Evolutionary conservation across 2,329 filamentous ascomycete genomes (phyloP).

Genomic region (Daldinia sp.): DNA sequence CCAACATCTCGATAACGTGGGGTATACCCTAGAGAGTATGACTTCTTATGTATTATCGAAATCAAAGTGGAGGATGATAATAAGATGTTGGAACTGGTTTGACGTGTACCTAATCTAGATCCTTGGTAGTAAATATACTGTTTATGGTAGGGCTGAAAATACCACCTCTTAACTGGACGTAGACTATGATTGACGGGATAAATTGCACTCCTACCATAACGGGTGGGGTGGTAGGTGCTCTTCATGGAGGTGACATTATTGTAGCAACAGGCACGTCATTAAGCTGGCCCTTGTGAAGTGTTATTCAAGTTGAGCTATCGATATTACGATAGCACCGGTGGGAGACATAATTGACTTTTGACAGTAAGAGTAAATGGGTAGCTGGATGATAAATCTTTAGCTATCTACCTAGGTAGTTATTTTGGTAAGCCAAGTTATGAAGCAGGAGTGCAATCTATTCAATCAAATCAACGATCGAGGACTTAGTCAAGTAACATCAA

Average conservation of each 20-base stretch:
- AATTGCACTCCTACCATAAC: not conserved
- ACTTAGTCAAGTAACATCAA: no score
- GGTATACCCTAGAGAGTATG: not conserved
- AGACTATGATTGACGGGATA: constrained; percentile 2
- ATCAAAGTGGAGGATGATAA: not conserved
- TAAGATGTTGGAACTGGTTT: not conserved
- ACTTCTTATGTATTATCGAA: not conserved
- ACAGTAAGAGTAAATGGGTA: not conserved
- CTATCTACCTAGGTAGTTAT: no score
- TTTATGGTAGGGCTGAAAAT: not conserved
- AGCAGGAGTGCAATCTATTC: no score
- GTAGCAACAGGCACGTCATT: not conserved
- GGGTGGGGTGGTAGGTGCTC: not conserved
- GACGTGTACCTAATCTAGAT: not conserved
- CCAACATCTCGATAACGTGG: not conserved
- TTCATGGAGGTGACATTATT: not conserved
- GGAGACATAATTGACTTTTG: not conserved
- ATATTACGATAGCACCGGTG: not conserved
- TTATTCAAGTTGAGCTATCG: not conserved
- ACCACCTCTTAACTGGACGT: not conserved
- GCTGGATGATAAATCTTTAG: not conserved
- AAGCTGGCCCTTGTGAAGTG: not conserved
- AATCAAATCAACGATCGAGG: no score
- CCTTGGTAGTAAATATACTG: not conserved
- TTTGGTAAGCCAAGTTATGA: no score